A percentile compares a stretch with the other conserved stretches of the same genome.
Conservation (phyloP, 78 protist species). For the Dictyostelium firmibasis region DNA sequence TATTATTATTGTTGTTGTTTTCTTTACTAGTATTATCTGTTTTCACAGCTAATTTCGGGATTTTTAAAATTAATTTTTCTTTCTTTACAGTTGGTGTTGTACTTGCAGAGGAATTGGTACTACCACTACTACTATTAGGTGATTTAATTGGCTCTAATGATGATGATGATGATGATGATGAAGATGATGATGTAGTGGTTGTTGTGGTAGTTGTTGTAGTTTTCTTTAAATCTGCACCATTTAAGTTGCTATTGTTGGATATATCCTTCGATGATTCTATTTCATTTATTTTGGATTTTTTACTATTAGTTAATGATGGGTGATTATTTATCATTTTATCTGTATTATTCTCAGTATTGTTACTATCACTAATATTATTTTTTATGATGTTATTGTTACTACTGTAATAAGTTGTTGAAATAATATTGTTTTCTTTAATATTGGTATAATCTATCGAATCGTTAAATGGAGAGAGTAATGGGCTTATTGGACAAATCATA, state of each 20-base stretch:
- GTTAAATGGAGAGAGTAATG: slow-evolving; percentile 1
- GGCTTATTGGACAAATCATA: background rate
- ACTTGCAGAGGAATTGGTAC: background rate
- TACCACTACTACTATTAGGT: background rate
- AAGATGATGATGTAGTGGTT: too few species aligned
- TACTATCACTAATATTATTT: background rate
- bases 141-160: background rate
- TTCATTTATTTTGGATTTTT: background rate
- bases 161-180: too few species aligned
- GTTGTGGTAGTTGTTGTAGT: background rate
- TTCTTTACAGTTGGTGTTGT: background rate
- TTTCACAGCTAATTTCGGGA: background rate
- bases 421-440: background rate
- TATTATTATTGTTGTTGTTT: background rate
- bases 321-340: background rate
- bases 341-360: background rate
- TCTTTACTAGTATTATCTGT: background rate
- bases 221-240: background rate
- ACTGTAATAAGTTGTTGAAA: background rate
- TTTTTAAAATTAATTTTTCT: slow-evolving; percentile 7
- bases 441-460: background rate
- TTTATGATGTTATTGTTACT: background rate
- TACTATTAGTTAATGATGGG: background rate
- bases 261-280: background rate
- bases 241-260: background rate